Conservation (phyloP, 1,284 basidiomycete species). For the Polyporus tsugae region DNA sequence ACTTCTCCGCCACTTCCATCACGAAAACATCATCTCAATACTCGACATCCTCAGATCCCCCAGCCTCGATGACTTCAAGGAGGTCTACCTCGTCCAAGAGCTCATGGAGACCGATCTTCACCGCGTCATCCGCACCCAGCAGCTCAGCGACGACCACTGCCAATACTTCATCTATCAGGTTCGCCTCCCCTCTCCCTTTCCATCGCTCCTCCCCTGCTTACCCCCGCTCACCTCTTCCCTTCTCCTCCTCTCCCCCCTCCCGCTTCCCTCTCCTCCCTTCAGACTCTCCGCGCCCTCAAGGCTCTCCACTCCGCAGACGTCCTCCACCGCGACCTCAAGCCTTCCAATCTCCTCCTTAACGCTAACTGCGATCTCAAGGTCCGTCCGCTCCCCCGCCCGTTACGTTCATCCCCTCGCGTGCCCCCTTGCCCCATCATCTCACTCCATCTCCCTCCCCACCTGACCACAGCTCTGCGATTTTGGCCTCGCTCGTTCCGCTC, state of each 20-base stretch:
- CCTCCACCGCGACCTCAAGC: slow-evolving; percentile 91
- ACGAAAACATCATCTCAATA: slow-evolving; percentile 87
- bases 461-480: slow-evolving; percentile 84
- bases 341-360: slow-evolving; percentile 91
- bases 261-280: slow-evolving; percentile 14
- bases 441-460: slow-evolving; percentile 49
- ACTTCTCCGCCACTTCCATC: slow-evolving; percentile 80
- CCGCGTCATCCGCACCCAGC: slow-evolving; percentile 87
- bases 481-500: slow-evolving; percentile 87
- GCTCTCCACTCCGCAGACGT: slow-evolving; percentile 92
- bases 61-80: slow-evolving; percentile 73
- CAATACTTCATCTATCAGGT: slow-evolving; percentile 97
- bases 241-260: neutral
- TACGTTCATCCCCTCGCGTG: slow-evolving; percentile 90
- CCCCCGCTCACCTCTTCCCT: neutral
- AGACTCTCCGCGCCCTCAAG: slow-evolving; percentile 91
- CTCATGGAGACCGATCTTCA: slow-evolving; percentile 94
- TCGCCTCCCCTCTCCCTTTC: slow-evolving; percentile 42
- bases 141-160: slow-evolving; percentile 88
- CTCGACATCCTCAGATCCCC: slow-evolving; percentile 79
- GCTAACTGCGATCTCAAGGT: slow-evolving; percentile 96
- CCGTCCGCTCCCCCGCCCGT: slow-evolving; percentile 84
- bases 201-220: slow-evolving; percentile 12
- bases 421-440: slow-evolving; percentile 73
- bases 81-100: slow-evolving; percentile 89